phyloP scores from a whole-genome alignment of 805 yeast species.

The Candida pseudoglaebosa region DNA sequence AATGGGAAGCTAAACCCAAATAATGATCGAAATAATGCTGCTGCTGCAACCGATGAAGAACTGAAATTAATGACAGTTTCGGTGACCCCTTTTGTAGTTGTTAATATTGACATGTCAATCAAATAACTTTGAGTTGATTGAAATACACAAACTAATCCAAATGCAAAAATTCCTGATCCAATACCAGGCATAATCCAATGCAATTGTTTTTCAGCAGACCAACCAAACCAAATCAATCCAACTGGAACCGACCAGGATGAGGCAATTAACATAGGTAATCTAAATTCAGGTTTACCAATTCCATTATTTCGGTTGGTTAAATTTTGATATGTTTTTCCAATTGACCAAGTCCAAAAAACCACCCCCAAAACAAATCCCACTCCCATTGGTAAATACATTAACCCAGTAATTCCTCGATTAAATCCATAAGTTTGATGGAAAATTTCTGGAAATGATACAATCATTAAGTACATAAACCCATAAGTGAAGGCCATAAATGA shows the following conservation, averaged over 20 bases:
- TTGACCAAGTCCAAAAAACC: conserved; percentile 42
- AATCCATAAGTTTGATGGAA: conserved; percentile 47
- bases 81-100: conserved; percentile 1
- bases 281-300: conserved; percentile 56
- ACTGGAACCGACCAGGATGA: conserved; percentile 52
- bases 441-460: conserved; percentile 56
- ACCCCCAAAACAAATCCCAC: conserved; percentile 52
- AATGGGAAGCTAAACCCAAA: conserved; percentile 38
- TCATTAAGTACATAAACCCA: conserved; percentile 62
- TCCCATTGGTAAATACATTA: conserved; percentile 56
- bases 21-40: conserved; percentile 36
- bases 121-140: conserved; percentile 35
- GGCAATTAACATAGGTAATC: conserved; percentile 49
- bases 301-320: conserved; percentile 45
- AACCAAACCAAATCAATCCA: conserved; percentile 68
- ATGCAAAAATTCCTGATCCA: conserved; percentile 40
- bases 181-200: conserved; percentile 63
- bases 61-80: conserved; percentile 20
- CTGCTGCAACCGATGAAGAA: conserved; percentile 39
- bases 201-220: conserved; percentile 56
- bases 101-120: conserved; percentile 33
- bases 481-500: conserved; percentile 61
- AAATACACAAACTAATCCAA: conserved; percentile 34
- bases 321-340: conserved; percentile 36
- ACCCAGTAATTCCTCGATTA: conserved; percentile 47